These are phyloP conservation scores for Xylaria hypoxylon DNA, from an alignment of 2,329 filamentous ascomycete genomes.

Conservation along the genomic window DNA sequence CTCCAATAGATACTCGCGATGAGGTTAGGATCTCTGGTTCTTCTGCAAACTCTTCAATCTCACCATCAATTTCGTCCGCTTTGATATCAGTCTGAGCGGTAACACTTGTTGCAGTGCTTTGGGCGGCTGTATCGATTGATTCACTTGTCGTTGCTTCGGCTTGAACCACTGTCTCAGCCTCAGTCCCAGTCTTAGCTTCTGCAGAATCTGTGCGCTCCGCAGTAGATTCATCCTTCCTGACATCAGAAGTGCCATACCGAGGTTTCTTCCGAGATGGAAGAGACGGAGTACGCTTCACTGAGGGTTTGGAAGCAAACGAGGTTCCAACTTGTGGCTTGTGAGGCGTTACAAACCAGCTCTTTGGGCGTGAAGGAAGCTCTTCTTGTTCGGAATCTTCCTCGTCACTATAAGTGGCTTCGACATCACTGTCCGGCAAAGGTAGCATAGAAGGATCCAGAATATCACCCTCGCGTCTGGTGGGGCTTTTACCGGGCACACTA, in stretches of 20 bases:
- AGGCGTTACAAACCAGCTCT: conserved; percentile 58
- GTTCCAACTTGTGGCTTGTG: conserved; percentile 49
- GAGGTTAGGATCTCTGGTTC: conserved; percentile 69
- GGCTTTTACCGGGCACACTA: conserved; percentile 14
- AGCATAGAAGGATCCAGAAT: conserved; percentile 67
- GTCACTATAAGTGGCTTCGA: conserved; percentile 74
- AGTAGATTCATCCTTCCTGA: not conserved
- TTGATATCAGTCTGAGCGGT: conserved; percentile 36
- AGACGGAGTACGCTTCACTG: conserved; percentile 48
- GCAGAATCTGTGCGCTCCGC: conserved; percentile 2
- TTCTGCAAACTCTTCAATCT: conserved; percentile 68
- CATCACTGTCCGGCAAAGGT: conserved; percentile 74
- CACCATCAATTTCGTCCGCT: conserved; percentile 50
- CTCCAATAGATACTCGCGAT: conserved; percentile 66
- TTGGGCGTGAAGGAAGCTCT: conserved; percentile 57
- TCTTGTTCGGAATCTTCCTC: conserved; percentile 66
- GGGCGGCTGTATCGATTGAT: conserved; percentile 34
- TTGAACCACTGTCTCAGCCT: conserved; percentile 18
- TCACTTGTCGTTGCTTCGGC: conserved; percentile 10
- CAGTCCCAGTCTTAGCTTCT: conserved; percentile 19
- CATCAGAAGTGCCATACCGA: conserved; percentile 28
- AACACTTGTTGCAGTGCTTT: conserved; percentile 29
- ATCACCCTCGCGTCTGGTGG: conserved; percentile 29
- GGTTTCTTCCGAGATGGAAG: conserved; percentile 44
- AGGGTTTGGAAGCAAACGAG: conserved; percentile 52